Evolutionary conservation across 495 filamentous ascomycete species (phyloP), one percentile per base, ranked within the genome.

Genomic region (Tuber brumale): DNA sequence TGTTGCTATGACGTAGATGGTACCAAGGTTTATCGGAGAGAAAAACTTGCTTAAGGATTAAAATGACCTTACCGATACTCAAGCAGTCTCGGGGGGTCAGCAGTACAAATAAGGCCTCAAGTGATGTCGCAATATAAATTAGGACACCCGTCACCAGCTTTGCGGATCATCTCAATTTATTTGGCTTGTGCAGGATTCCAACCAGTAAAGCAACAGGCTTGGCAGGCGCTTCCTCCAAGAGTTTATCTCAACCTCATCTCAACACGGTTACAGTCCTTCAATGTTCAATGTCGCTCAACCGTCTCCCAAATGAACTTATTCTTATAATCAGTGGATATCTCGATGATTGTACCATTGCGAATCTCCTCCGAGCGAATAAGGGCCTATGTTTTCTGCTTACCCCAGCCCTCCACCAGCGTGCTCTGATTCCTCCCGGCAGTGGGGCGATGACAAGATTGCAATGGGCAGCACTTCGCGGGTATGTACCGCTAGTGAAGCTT

Each of bases 401-500:
- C n/a, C 51, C 51, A 61, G 51, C 31, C 27, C 51, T 61, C 27
- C 51, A 61, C n/a, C 51, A 61, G n/a, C 51, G n/a, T 61, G 51
- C 51, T 7, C n/a, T 31, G 51, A 61, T 31, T 31, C 51, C 51
- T 16, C 27, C n/a, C 10, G 51, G 51, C n/a, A 31, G n/a, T 14
- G 51, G n/a, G n/a, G n/a, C 27, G n/a, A 61, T 31, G 51, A 61
- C 51, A 31, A 31, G n/a, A 61, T n/a, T 61, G 51, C 51, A 61
- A 31, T 61, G 51, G 51, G 51, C 51, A 31, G 51, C 51, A 16
- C 51, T 61, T 61, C 51, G 51, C 8, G 51, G 51, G 12, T n/a
- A 61, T 61, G n/a, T 61, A 31, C 51, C 51, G n/a, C 51, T 61
- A 31, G 51, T 61, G n/a, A 61, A 61, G 27, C n/a, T 61, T n/a